Evolutionary conservation across 2,329 filamentous ascomycete species (phyloP), one percentile per base, ranked within the genome.

Genomic region (Coniosporium tulheliwenetii): DNA sequence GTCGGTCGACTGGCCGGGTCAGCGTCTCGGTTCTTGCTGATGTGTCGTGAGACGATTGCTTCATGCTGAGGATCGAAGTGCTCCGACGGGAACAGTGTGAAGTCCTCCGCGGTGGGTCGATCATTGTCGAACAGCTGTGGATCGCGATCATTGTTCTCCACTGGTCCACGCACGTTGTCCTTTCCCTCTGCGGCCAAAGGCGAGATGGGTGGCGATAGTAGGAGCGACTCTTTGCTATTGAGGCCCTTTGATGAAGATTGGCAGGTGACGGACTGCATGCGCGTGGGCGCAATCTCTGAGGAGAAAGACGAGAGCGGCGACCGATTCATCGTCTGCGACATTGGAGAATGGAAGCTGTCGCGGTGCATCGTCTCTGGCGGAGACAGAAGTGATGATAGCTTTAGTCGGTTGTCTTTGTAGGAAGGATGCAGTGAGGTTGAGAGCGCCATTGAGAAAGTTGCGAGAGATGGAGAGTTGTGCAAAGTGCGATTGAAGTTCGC

Each of bases 191-290:
- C 15, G 33, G 16, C 30, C 29, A 34, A 36, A 10, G 39, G 39
- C 8, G 39, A 41, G 16, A 41, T 41, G 10, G 39, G 39, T 30
- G 39, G 39, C n/a, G 39, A 41, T 13, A 41, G 39, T 32, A 34
- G 39, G 15, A 37, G 36, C 9, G 26, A 15, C 30, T 41, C 13
- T 40, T 35, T 31, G 29, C 35, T 31, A 31, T 35, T 31, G 37
- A 32, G 19, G 31, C 37, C 19, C 7, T 26, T 26, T 7, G 19
- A 26, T 26, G 19, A 26, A 7, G 19, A 26, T 26, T 26, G 19
- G 19, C 7, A 26, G 19, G 7, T 26, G 19, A 34, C 34, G n/a
- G 39, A 35, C 14, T 33, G 32, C 10, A 37, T 19, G 13, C 16
- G 36, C 10, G 32, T 30, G n/a, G 35, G 19, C 14, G 34, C 9